phyloP scores from a whole-genome alignment of 106 monocot species.

The Alisma plantagoaquatica region DNA sequence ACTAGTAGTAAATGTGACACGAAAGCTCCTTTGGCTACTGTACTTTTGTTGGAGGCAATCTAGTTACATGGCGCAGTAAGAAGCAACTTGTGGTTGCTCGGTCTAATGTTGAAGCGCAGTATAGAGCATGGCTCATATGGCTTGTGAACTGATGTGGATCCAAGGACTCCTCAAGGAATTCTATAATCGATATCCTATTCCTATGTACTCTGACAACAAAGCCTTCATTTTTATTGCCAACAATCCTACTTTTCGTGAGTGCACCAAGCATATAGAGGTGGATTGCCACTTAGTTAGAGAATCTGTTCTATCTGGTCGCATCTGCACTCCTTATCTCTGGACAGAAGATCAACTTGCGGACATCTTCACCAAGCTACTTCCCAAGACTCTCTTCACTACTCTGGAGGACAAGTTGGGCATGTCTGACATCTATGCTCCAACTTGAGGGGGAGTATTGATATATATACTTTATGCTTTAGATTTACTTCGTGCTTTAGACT shows the following conservation, averaged over 20 bases:
- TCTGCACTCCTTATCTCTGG: background rate
- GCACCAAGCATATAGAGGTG: background rate
- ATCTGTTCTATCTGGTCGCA: background rate
- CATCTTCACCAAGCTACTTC: background rate
- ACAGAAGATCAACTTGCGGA: background rate
- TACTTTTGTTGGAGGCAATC: background rate
- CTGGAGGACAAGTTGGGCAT: background rate
- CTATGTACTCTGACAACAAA: background rate
- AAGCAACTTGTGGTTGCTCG: background rate
- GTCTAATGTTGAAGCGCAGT: background rate
- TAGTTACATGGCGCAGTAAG: background rate
- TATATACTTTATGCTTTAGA: background rate
- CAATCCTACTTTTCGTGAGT: background rate
- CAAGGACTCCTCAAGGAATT: no score
- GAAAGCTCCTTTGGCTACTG: no score
- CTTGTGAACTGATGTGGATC: background rate
- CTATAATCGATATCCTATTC: no score
- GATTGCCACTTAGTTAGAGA: background rate
- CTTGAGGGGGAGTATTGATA: background rate
- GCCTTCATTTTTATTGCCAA: background rate
- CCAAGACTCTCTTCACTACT: background rate
- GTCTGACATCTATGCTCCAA: background rate
- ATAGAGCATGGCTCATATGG: background rate
- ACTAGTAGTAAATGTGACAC: no score
- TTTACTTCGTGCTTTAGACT: background rate